Evolutionary conservation across 495 filamentous ascomycete genomes (phyloP), one percentile per base, ranked within the genome.

Genomic region (Penicillium pulvis): DNA sequence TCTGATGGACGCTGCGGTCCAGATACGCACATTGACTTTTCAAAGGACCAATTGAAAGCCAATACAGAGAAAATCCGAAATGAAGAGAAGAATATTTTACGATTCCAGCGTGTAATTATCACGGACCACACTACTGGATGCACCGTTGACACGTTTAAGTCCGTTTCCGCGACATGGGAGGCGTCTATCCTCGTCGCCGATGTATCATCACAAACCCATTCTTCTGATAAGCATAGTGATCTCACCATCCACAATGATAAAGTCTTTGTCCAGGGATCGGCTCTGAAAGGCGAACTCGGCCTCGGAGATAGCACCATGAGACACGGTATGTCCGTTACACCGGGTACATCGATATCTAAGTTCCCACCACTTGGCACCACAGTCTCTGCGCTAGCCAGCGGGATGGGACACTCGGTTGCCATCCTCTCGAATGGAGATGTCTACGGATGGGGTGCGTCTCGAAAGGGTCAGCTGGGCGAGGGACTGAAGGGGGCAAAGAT

Each of bases 401-500:
- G 89, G n/a, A 87, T 95, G 76, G 80, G 81, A 16, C 94, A 98
- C 67, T 82, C 85, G 0, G 84, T 92, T 17, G 85, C 79, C 4
- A 82, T 97, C 5, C 72, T 96, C 1, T 81, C 80, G 28, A 87
- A 87, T 68, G 93, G 92, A 3, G 78, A 87, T 1, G 87, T 88
- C 1, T 97, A 87, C 70, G 94, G 93, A 3, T 97, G 94, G 94
- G 94, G 94, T 2, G 87, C 78, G 59, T 85, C 86, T 6, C 80
- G 92, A 28, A 92, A 96, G 73, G 92, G 92, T 0, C 93, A 98
- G 68, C 70, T 98, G 0, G 92, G 90, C 5, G 62, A 78, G 11
- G 68, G 73, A 1, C 43, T 56, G 3, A 71, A 62, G 11, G 77
- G 60, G 0, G 24, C 51, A 28, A 79, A 73, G 53, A 75, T 85